A percentile compares a stretch with the other conserved stretches of the same genome.
Evolutionary conservation across 306 rosid species (phyloP).

Genomic region (Dryas drummondii): DNA sequence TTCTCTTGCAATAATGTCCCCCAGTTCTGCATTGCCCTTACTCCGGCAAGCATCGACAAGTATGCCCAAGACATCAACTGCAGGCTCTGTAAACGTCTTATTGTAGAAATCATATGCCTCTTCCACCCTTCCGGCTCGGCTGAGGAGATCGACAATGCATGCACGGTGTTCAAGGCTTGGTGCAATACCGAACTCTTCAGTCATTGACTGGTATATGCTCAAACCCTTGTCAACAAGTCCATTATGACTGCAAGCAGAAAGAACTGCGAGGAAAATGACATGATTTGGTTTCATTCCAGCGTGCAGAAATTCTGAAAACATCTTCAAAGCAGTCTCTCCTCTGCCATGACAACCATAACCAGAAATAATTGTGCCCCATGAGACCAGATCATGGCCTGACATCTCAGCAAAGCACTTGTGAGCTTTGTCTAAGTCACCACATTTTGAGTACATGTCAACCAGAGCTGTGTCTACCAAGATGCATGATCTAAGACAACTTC

Average conservation of each 20-base stretch:
- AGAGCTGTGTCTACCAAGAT: conserved; percentile 72
- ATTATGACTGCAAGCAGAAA: conserved; percentile 76
- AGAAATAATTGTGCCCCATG: conserved; percentile 74
- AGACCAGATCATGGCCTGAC: conserved; percentile 52
- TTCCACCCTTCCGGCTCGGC: conserved; percentile 71
- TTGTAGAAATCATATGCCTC: conserved; percentile 62
- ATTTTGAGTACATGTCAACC: conserved; percentile 80
- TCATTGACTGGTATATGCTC: conserved; percentile 63
- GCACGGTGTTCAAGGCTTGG: conserved; percentile 71
- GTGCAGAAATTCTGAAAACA: conserved; percentile 51
- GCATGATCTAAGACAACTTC: conserved; percentile 50
- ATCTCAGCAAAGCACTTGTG: conserved; percentile 60
- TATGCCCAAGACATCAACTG: conserved; percentile 60
- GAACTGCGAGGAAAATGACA: conserved; percentile 68
- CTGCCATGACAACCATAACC: conserved; percentile 75
- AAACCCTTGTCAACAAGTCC: conserved; percentile 64
- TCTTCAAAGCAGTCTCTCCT: conserved; percentile 56
- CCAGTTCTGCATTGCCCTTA: conserved; percentile 48
- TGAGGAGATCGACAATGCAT: conserved; percentile 67
- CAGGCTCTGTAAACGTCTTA: conserved; percentile 42
- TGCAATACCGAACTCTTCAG: conserved; percentile 51
- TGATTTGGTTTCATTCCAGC: conserved; percentile 60
- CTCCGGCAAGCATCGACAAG: conserved; percentile 64
- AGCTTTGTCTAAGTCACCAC: conserved; percentile 62
- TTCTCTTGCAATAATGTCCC: conserved; percentile 47